Evolutionary conservation across 2,329 filamentous ascomycete genomes (phyloP).

Genomic region (Scopulariopsis brevicaulis): DNA sequence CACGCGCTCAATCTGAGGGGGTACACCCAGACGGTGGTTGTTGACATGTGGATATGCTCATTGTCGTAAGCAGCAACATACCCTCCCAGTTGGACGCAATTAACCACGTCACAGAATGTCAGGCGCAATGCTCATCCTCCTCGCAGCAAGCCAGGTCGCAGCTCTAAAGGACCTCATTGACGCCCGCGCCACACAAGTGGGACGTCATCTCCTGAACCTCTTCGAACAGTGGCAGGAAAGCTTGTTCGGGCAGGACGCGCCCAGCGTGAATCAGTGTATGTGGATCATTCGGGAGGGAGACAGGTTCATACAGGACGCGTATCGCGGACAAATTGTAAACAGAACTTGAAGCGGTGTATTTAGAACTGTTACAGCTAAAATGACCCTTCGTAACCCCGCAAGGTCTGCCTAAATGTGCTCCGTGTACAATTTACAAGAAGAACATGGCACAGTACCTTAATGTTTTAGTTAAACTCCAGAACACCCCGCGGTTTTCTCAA

Average conservation of each 20-base stretch:
- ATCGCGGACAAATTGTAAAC: not conserved
- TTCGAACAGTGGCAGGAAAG: slow-evolving; percentile 29
- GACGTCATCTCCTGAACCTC: slow-evolving; percentile 25
- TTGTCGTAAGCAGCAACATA: slow-evolving; percentile 27
- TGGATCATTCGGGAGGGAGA: slow-evolving; percentile 31
- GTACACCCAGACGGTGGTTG: slow-evolving; percentile 36
- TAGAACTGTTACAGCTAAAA: too few relatives aligned
- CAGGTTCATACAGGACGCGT: slow-evolving; percentile 18
- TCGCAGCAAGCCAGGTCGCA: slow-evolving; percentile 29
- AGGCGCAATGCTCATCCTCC: slow-evolving; percentile 33
- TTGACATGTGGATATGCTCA: slow-evolving; percentile 44
- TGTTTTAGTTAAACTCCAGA: too few relatives aligned
- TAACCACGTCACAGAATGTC: slow-evolving; percentile 26
- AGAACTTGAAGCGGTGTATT: too few relatives aligned
- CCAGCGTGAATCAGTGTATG: slow-evolving; percentile 33
- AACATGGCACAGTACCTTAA: too few relatives aligned
- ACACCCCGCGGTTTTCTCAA: too few relatives aligned
- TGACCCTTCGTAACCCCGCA: too few relatives aligned
- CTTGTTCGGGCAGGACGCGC: slow-evolving; percentile 24
- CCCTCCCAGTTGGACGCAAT: not conserved
- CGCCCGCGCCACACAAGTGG: slow-evolving; percentile 23
- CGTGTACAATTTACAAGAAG: too few relatives aligned
- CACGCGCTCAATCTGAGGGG: slow-evolving; percentile 35
- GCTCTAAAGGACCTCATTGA: slow-evolving; percentile 24
- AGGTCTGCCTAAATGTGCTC: too few relatives aligned